phyloP scores from a whole-genome alignment of 495 filamentous ascomycete species.

The Chaetomium cochliodes region DNA sequence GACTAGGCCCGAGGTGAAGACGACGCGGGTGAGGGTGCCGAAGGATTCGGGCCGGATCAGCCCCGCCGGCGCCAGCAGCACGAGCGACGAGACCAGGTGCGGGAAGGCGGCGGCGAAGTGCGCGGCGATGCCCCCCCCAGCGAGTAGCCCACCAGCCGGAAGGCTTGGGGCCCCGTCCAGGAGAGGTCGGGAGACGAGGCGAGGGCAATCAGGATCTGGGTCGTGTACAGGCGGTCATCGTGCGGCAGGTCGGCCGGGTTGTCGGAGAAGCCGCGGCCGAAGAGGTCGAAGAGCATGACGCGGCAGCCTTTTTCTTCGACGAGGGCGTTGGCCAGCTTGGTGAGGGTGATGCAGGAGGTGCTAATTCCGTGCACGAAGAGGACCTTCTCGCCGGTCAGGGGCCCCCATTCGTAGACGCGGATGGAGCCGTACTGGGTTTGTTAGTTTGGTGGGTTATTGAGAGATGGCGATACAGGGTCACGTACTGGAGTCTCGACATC shows the following conservation, averaged over 20 bases:
- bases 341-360: slow-evolving; percentile 74
- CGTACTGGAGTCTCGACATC: slow-evolving; percentile 48
- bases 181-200: slow-evolving; percentile 61
- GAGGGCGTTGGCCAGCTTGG: slow-evolving; percentile 64
- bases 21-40: slow-evolving; percentile 55
- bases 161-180: slow-evolving; percentile 62
- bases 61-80: slow-evolving; percentile 74
- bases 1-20: slow-evolving; percentile 58
- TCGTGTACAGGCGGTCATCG: slow-evolving; percentile 69
- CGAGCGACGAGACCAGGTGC: slow-evolving; percentile 60
- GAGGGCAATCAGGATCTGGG: slow-evolving; percentile 70
- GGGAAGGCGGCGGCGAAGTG: slow-evolving; percentile 74
- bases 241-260: slow-evolving; percentile 65
- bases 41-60: slow-evolving; percentile 66
- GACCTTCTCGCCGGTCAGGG: slow-evolving; percentile 74
- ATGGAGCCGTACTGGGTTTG: slow-evolving; percentile 69
- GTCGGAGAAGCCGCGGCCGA: slow-evolving; percentile 76
- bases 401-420: slow-evolving; percentile 87
- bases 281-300: slow-evolving; percentile 80
- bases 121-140: slow-evolving; percentile 78
- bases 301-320: slow-evolving; percentile 68
- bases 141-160: slow-evolving; percentile 78
- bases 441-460: not conserved
- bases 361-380: slow-evolving; percentile 83
- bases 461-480: not conserved